These are phyloP conservation scores for Vigna nakashimae DNA, from an alignment of 306 rosid species.

Conservation along the genomic window DNA sequence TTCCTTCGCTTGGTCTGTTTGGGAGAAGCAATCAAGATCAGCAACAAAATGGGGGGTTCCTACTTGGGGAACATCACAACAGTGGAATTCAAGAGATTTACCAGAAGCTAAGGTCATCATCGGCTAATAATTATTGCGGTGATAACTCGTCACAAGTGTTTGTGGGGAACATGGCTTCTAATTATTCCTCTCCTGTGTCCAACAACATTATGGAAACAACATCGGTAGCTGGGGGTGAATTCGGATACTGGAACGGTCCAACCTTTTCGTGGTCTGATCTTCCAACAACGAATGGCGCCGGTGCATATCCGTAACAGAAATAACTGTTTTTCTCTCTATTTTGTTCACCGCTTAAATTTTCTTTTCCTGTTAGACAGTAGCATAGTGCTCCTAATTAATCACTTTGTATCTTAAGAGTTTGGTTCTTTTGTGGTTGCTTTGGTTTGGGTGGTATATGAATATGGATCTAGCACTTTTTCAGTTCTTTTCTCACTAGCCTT, in stretches of 20 bases:
- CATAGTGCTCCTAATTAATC: conserved; percentile 31
- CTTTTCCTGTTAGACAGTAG: conserved; percentile 35
- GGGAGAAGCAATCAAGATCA: conserved; percentile 67
- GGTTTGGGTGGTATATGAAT: conserved; percentile 61
- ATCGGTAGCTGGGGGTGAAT: conserved; percentile 62
- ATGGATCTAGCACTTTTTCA: conserved; percentile 49
- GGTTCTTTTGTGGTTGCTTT: conserved; percentile 49
- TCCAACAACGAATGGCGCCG: conserved; percentile 67
- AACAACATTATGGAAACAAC: conserved; percentile 65
- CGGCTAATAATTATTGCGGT: conserved; percentile 50
- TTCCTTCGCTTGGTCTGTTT: conserved; percentile 61
- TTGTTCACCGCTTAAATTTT: conserved; percentile 18
- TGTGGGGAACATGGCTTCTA: conserved; percentile 59
- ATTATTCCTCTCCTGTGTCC: conserved; percentile 54
- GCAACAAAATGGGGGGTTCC: conserved; percentile 47
- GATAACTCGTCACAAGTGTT: conserved; percentile 55
- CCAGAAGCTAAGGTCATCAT: conserved; percentile 73
- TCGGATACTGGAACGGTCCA: conserved; percentile 89
- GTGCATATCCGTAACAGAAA: conserved; percentile 70
- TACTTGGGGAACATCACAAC: conserved; percentile 55
- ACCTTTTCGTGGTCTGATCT: conserved; percentile 81
- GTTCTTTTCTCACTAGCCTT: background rate
- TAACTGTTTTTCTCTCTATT: conserved; percentile 10
- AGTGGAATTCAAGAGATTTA: conserved; percentile 80
- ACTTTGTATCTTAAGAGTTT: conserved; percentile 47